Conservation (phyloP, 495 filamentous ascomycete species). For the Elasticomyces elasticus region DNA sequence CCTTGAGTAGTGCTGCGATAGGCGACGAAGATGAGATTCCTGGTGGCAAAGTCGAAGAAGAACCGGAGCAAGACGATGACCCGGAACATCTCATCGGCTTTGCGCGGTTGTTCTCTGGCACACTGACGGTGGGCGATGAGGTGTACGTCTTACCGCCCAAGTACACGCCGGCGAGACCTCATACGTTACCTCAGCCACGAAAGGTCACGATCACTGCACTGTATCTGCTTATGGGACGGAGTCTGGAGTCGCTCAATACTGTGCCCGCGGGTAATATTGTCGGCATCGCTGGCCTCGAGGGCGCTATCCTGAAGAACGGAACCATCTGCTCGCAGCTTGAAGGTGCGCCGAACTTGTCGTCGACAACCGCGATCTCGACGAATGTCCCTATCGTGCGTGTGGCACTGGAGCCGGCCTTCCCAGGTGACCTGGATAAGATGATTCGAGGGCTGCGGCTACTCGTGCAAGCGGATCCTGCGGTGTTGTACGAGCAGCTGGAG, state of each 20-base stretch:
- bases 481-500: constrained; percentile 84
- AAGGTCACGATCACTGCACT: constrained; percentile 79
- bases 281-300: constrained; percentile 87
- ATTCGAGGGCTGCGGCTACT: constrained; percentile 77
- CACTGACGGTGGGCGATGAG: constrained; percentile 75
- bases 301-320: constrained; percentile 84
- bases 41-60: constrained; percentile 20
- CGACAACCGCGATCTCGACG: constrained; percentile 61
- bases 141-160: constrained; percentile 88
- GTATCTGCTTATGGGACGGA: constrained; percentile 92
- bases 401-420: constrained; percentile 80
- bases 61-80: constrained; percentile 43
- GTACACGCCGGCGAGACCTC: constrained; percentile 71
- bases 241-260: constrained; percentile 68
- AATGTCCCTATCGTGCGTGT: constrained; percentile 79
- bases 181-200: constrained; percentile 63
- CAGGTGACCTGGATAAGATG: constrained; percentile 86
- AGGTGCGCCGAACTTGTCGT: constrained; percentile 87
- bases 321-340: constrained; percentile 84
- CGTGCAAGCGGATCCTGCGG: constrained; percentile 91
- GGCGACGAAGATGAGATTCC: constrained; percentile 34
- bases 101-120: constrained; percentile 85
- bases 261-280: constrained; percentile 93
- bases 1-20: constrained; percentile 43
- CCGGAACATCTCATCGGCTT: constrained; percentile 90